Base-by-base conservation (phyloP, 495 filamentous ascomycete species). In the Penicillium macrosclerotiorum region DNA sequence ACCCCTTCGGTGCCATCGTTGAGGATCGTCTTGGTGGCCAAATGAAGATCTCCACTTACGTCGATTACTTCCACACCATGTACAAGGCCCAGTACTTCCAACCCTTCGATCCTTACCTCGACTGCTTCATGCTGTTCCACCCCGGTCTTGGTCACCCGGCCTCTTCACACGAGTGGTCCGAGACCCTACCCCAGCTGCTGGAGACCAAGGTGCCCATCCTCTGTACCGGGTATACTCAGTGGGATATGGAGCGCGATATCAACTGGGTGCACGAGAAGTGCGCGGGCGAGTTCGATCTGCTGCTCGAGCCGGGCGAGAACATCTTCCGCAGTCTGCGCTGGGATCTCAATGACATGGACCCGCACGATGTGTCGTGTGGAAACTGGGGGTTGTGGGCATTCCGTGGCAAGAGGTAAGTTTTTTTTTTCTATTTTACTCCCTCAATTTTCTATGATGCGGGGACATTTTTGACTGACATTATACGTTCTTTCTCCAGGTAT, bases 311-410 rank as follows among this genome's bases (percentile, higher is more conserved):
- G 0, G 90, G 89, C 11, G 90, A 96, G 75, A 99, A 99, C 53
- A 80, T 73, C 8, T 99, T 99, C 71, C 79, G 90, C 60, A 99
- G 93, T 74, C 67, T 95, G 64, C 76, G 93, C 51, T 97, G 94
- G 94, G 93, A 99, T 76, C 60, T 97, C 54, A 96, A 96, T 62
- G 93, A 99, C 65, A 60, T 89, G 39, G 93, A 98, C 63, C 94
- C 93, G 4, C 85, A 91, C 54, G 94, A 98, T 69, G 75, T 97
- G 51, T 96, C 85, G 51, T 90, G 86, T 62, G 90, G 91, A 31
- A 98, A 98, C 63, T 98, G 89, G 90, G 93, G 93, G 4, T 67
- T 95, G 13, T 98, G 92, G 90, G 89, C 84, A 22, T 97, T 98
- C 71, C 80, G 93, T 64, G 93, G 93, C 51, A 98, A 98, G 81